A percentile compares a stretch with the other conserved stretches of the same genome.
Conservation (phyloP, 2,329 filamentous ascomycete species). For the Domatiomyces globalis region DNA sequence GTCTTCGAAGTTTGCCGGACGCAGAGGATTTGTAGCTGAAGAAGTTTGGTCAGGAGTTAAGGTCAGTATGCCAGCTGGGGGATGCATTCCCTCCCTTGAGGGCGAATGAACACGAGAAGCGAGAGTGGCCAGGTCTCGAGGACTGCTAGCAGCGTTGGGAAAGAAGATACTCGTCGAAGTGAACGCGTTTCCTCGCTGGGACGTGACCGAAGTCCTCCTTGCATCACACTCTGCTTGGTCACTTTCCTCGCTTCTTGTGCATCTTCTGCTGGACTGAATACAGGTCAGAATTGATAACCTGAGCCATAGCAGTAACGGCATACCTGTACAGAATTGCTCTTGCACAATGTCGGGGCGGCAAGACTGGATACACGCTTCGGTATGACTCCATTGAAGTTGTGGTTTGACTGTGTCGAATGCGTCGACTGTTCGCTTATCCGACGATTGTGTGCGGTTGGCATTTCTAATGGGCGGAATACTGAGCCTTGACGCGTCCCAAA, state of each 20-base stretch:
- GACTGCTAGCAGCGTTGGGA: constrained; percentile 14
- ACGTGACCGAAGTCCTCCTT: constrained; percentile 7
- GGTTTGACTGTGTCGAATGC: constrained; percentile 1
- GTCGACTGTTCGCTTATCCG: constrained; percentile 13
- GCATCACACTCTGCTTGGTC: not conserved
- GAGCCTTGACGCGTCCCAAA: constrained; percentile 17
- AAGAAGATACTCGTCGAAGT: constrained; percentile 15
- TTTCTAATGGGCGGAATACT: constrained; percentile 12
- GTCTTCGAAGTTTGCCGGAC: not conserved
- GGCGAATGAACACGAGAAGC: constrained; percentile 17
- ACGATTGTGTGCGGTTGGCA: constrained; percentile 15
- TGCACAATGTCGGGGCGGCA: constrained; percentile 2
- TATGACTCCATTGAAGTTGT: constrained; percentile 8
- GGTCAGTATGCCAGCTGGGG: not conserved
- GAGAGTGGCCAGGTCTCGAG: constrained; percentile 16
- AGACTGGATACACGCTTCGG: constrained; percentile 11
- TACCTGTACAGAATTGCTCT: not conserved
- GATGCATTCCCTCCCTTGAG: constrained; percentile 1
- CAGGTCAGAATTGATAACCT: not conserved
- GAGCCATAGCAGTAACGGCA: not conserved
- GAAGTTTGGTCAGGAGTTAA: not conserved
- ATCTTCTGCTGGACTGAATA: not conserved
- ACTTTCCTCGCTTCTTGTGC: constrained; percentile 5
- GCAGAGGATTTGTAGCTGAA: not conserved
- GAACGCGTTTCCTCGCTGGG: constrained; percentile 8